phyloP scores from a whole-genome alignment of 495 filamentous ascomycete species.

The Neurospora africana region DNA sequence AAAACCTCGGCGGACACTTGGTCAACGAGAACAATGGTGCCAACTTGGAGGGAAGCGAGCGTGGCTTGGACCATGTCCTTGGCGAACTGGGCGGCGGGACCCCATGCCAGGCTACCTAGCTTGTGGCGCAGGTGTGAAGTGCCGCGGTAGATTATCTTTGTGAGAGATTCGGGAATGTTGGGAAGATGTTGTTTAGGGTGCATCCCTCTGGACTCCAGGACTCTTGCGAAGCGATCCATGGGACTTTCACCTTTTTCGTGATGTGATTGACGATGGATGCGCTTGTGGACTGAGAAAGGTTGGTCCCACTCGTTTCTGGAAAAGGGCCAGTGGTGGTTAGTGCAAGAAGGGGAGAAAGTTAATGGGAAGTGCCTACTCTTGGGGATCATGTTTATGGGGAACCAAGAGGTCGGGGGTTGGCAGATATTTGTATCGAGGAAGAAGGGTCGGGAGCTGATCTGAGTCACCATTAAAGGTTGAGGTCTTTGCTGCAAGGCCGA shows the following conservation, averaged over 20 bases:
- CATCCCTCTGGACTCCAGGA: background rate
- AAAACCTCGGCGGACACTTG: constrained; percentile 20
- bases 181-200: background rate
- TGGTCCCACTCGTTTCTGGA: background rate
- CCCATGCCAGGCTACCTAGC: constrained; percentile 29
- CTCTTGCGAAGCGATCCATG: background rate
- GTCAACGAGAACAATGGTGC: constrained; percentile 33
- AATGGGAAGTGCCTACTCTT: background rate
- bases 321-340: background rate
- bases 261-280: background rate
- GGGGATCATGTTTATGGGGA: background rate
- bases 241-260: background rate
- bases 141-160: constrained; percentile 5
- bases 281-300: background rate
- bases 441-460: background rate
- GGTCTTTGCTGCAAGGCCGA: background rate
- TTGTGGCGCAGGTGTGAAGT: constrained; percentile 23
- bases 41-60: constrained; percentile 31
- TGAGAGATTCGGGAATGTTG: background rate
- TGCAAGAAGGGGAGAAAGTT: background rate
- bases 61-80: constrained; percentile 28
- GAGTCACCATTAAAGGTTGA: background rate
- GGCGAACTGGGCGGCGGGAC: constrained; percentile 28
- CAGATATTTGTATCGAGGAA: background rate
- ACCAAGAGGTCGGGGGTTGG: background rate